phyloP scores from a whole-genome alignment of 345 rosid genomes.

The Hevea brasiliensis region DNA sequence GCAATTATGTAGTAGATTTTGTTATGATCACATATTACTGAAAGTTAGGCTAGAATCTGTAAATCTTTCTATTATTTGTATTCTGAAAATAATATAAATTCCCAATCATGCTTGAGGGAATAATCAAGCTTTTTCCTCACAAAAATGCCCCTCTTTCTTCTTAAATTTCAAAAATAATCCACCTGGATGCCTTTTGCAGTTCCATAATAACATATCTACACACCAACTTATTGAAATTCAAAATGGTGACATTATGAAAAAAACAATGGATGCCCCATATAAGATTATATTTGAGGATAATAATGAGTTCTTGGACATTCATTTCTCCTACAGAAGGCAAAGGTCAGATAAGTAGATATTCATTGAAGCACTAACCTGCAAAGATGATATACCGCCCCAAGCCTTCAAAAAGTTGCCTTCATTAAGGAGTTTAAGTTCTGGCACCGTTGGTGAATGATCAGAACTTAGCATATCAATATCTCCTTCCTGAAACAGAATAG shows the following conservation, averaged over 20 bases:
- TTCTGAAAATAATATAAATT: no score
- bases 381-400: constrained; percentile 97
- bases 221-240: neutral
- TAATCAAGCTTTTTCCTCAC: no score
- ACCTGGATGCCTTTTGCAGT: neutral
- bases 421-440: constrained; percentile 68
- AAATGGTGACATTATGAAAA: no score
- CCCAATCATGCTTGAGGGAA: no score
- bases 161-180: no score
- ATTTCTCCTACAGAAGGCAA: neutral
- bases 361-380: constrained; percentile 59
- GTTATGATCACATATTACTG: no score
- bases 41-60: no score
- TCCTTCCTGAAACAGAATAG: constrained; percentile 57
- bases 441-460: constrained; percentile 91
- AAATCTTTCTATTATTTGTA: no score
- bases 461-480: constrained; percentile 88
- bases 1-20: no score
- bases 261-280: neutral
- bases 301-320: neutral
- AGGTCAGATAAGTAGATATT: neutral
- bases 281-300: neutral
- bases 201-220: neutral
- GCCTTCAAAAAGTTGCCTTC: constrained; percentile 90
- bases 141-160: no score